Conservation (phyloP, 495 filamentous ascomycete species). For the Hypoxylon cercidicola region DNA sequence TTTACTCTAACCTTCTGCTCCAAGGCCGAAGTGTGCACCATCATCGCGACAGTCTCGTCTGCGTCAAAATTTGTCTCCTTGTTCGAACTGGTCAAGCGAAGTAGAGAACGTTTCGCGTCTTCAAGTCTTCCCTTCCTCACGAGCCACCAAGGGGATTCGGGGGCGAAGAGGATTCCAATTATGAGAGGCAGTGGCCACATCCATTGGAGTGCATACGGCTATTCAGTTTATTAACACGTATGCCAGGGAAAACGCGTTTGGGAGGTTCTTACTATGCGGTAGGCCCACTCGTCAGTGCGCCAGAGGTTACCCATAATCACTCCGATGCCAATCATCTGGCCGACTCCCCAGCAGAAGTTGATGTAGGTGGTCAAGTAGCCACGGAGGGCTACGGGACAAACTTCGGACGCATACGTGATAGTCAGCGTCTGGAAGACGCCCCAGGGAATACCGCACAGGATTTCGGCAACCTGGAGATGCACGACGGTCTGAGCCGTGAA, state of each 20-base stretch:
- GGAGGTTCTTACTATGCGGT: conserved; percentile 59
- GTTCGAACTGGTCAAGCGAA: conserved; percentile 70
- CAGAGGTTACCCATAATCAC: conserved; percentile 73
- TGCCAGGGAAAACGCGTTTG: background rate
- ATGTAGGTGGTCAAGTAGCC: conserved; percentile 82
- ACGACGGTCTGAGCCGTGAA: conserved; percentile 79
- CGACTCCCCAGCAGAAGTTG: conserved; percentile 85
- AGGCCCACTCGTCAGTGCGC: conserved; percentile 66
- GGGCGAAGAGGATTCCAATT: conserved; percentile 74
- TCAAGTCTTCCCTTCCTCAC: conserved; percentile 74
- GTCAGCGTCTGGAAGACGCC: conserved; percentile 83
- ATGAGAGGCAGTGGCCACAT: conserved; percentile 84
- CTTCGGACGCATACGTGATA: conserved; percentile 84
- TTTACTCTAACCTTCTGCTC: conserved; percentile 63
- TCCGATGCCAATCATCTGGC: conserved; percentile 78
- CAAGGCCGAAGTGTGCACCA: conserved; percentile 81
- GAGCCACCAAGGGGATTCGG: conserved; percentile 86
- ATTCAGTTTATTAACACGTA: conserved; percentile 24
- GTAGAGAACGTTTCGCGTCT: conserved; percentile 73
- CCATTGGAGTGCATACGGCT: conserved; percentile 81
- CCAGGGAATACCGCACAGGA: conserved; percentile 81
- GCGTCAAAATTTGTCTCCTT: conserved; percentile 71
- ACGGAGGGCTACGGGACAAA: conserved; percentile 76
- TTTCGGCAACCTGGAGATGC: conserved; percentile 75
- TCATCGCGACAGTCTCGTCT: conserved; percentile 84